Evolutionary conservation across 1,284 basidiomycete genomes (phyloP).

Genomic region (Peniophora sp.): DNA sequence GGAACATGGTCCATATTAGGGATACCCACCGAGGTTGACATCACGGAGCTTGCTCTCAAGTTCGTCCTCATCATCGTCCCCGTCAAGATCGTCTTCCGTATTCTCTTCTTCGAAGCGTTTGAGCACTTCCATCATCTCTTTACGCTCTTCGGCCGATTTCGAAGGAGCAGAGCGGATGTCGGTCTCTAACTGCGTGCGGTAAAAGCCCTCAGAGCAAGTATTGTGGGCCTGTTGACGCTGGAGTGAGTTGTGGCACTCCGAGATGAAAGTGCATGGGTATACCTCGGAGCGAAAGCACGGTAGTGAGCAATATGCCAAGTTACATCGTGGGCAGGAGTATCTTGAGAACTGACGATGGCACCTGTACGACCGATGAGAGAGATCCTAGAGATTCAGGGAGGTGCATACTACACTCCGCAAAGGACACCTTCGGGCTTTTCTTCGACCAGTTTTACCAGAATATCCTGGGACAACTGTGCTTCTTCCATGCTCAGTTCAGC

Average conservation of each 20-base stretch:
- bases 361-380: slow-evolving; percentile 29
- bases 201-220: slow-evolving; percentile 71
- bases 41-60: slow-evolving; percentile 44
- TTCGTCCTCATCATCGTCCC: slow-evolving; percentile 34
- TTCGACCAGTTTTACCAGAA: no score
- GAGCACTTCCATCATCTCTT: slow-evolving; percentile 60
- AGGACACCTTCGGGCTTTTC: slow-evolving; percentile 12
- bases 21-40: slow-evolving; percentile 54
- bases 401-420: slow-evolving; percentile 29
- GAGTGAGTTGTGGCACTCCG: not conserved
- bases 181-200: slow-evolving; percentile 58
- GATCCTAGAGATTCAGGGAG: not conserved
- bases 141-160: slow-evolving; percentile 44
- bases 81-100: slow-evolving; percentile 27
- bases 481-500: no score
- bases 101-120: slow-evolving; percentile 62
- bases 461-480: no score
- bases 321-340: slow-evolving; percentile 77
- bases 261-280: slow-evolving; percentile 14
- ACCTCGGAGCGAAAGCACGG: slow-evolving; percentile 71
- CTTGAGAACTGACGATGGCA: slow-evolving; percentile 68
- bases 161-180: slow-evolving; percentile 50
- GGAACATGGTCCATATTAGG: not conserved
- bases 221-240: slow-evolving; percentile 42
- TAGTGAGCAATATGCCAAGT: slow-evolving; percentile 72